These are phyloP conservation scores for Phyllosticta paracitricarpa DNA, from an alignment of 2,329 filamentous ascomycete genomes.

Conservation along the genomic window DNA sequence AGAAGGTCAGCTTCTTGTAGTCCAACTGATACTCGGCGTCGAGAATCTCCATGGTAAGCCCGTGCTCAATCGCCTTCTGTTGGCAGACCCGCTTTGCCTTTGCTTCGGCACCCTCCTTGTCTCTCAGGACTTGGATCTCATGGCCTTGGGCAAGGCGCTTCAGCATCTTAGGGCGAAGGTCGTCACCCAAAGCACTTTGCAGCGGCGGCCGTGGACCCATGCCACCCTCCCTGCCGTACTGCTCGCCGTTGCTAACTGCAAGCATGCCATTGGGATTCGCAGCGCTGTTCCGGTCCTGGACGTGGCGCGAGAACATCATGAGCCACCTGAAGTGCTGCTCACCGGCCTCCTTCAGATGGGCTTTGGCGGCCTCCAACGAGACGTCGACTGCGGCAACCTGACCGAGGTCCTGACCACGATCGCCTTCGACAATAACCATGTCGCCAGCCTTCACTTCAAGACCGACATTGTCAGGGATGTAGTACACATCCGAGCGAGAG, in stretches of 20 bases:
- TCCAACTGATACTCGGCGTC: slow-evolving; percentile 99
- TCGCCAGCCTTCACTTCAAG: slow-evolving; percentile 84
- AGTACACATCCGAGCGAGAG: slow-evolving; percentile 89
- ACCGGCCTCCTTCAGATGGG: slow-evolving; percentile 80
- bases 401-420: slow-evolving; percentile 89
- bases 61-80: slow-evolving; percentile 91
- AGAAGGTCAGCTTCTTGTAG: slow-evolving; percentile 98
- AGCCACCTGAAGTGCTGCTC: slow-evolving; percentile 97
- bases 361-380: slow-evolving; percentile 77
- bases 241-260: slow-evolving; percentile 52
- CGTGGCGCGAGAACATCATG: slow-evolving; percentile 83
- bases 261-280: slow-evolving; percentile 52
- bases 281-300: slow-evolving; percentile 5
- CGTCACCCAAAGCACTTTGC: slow-evolving; percentile 37
- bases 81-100: slow-evolving; percentile 96
- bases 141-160: slow-evolving; percentile 87
- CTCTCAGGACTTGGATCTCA: slow-evolving; percentile 77
- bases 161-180: slow-evolving; percentile 92
- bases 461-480: slow-evolving; percentile 90
- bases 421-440: slow-evolving; percentile 93
- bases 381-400: slow-evolving; percentile 85
- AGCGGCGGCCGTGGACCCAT: slow-evolving; percentile 58
- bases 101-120: slow-evolving; percentile 95
- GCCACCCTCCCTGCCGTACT: slow-evolving; percentile 62
- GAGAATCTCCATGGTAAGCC: slow-evolving; percentile 94